Conservation (phyloP, 495 filamentous ascomycete species). For the Tuber aestivum region DNA sequence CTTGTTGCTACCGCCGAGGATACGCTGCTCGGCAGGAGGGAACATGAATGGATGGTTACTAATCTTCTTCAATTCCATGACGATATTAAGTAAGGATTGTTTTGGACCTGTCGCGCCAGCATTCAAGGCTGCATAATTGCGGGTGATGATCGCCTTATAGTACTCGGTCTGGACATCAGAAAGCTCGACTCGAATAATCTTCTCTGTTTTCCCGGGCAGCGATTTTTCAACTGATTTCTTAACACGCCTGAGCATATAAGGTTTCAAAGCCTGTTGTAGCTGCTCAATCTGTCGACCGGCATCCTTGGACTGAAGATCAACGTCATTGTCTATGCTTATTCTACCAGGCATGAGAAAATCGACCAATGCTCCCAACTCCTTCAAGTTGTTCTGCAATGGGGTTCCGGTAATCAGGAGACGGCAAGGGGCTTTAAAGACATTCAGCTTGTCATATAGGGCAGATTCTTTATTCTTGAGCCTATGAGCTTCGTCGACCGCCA, state of each 20-base stretch:
- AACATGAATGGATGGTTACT: conserved; percentile 99
- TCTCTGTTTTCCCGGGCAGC: conserved; percentile 91
- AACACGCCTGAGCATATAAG: conserved; percentile 91
- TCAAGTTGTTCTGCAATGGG: conserved; percentile 92
- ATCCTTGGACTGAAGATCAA: conserved; percentile 67
- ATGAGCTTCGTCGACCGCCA: conserved; percentile 94
- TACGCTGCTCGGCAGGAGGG: conserved; percentile 79
- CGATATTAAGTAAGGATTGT: conserved; percentile 93
- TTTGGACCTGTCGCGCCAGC: conserved; percentile 81
- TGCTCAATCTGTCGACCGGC: conserved; percentile 57
- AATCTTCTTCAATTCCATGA: conserved; percentile 99
- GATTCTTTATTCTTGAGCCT: conserved; percentile 94
- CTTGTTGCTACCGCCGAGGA: conserved; percentile 65
- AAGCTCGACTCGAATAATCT: conserved; percentile 94
- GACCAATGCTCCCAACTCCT: conserved; percentile 82
- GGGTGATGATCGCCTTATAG: conserved; percentile 96
- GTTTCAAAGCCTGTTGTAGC: conserved; percentile 51
- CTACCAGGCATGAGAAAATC: conserved; percentile 92
- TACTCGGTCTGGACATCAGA: conserved; percentile 95
- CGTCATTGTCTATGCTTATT: conserved; percentile 77
- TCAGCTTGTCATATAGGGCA: conserved; percentile 76
- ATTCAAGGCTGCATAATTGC: conserved; percentile 92
- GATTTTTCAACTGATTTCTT: conserved; percentile 97
- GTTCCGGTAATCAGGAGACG: conserved; percentile 93
- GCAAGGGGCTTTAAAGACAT: conserved; percentile 75